These are phyloP conservation scores for Cupressus sempervirens DNA, from an alignment of 75 land plant species.

Conservation along the genomic window DNA sequence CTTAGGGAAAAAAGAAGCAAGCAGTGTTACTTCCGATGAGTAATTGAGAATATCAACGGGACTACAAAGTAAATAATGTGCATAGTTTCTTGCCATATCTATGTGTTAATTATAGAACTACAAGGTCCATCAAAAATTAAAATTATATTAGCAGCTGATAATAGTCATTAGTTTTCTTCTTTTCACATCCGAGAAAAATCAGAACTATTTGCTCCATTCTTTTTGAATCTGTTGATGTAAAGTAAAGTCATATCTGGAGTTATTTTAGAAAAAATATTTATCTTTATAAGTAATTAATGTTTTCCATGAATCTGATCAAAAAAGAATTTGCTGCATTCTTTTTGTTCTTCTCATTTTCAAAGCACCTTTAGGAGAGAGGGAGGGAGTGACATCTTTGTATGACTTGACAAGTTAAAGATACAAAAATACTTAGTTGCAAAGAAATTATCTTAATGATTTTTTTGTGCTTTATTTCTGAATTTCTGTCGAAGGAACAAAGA, in stretches of 20 bases:
- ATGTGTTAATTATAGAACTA: not conserved
- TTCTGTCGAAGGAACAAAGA: not conserved
- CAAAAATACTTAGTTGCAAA: not conserved
- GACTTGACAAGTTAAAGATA: not conserved
- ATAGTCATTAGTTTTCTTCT: not conserved
- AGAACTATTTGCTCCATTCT: not conserved
- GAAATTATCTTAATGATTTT: not conserved
- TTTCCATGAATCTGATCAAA: not conserved
- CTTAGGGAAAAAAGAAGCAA: not conserved
- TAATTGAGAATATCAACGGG: not conserved
- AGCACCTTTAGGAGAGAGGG: not conserved
- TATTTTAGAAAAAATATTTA: not conserved
- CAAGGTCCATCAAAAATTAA: no score
- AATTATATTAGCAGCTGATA: not conserved
- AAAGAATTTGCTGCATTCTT: not conserved
- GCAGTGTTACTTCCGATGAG: not conserved
- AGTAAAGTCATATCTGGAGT: not conserved
- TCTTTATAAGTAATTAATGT: not conserved
- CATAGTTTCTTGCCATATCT: not conserved
- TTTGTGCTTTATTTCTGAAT: not conserved
- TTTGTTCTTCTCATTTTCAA: not conserved
- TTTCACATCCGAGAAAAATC: not conserved
- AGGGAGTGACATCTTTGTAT: not conserved
- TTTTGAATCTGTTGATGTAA: not conserved
- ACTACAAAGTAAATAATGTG: not conserved